Evolutionary conservation across 306 rosid genomes (phyloP), one percentile per base, ranked within the genome.

Genomic region (Hippophae tibetana): DNA sequence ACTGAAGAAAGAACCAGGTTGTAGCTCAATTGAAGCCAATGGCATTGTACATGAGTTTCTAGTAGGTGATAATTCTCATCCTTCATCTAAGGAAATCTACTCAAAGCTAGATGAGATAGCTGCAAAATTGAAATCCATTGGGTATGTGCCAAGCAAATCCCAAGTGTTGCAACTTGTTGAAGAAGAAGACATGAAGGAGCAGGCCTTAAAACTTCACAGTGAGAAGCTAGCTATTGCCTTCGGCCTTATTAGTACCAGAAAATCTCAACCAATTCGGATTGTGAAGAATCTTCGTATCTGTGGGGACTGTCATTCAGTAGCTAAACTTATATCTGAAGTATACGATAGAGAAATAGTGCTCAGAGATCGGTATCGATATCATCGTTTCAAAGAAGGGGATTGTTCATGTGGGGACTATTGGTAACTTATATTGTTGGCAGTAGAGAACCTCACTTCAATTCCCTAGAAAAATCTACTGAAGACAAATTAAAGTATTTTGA

Each of bases 231-330:
- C 85, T 3, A 79, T 81, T 11, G 79, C 85, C 14, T 84, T 76
- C 14, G 92, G 85, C 52, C 85, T 81, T 46, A 76, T 81, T 27
- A 76, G 75, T 63, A 54, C 70, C 14, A 64, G 43, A 10, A 70
- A 79, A 6, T 67, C 81, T 72, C 88, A 79, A 54, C 82, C 85
- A 6, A 79, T 81, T 74, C 78, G 78, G 42, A 74, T 84, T 54
- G 79, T 81, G 78, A 81, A 81, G 76, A 84, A 84, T 72, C 83
- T 84, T 60, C 85, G 84, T 27, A 72, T 84, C 62, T 84, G 89
- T 60, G 72, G 82, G 48, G 86, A 80, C 66, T 84, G 82, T 18
- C 85, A 84, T 43, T 63, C 76, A 23, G 79, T 79, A 60, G 82
- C 87, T 58, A 84, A 81, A 78, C 88, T 79, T 44, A 27, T 79